Percentiles rank a stretch among this genome's conserved stretches.
These are phyloP conservation scores for Aspergillus intermedius DNA, from an alignment of 2,329 filamentous ascomycete species.

Conservation along the genomic window DNA sequence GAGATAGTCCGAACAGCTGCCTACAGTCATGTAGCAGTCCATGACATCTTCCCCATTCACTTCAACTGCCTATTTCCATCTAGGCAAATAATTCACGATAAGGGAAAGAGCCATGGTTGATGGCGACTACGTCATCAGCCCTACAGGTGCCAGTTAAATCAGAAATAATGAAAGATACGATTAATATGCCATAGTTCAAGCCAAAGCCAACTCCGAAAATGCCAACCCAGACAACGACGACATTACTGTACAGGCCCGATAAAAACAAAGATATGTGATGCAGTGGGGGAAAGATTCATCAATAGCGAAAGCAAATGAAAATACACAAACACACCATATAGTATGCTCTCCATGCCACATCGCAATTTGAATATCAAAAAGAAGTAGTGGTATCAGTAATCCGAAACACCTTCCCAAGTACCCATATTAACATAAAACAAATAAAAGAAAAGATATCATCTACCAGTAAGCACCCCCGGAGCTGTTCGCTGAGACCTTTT, in stretches of 20 bases:
- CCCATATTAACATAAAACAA: constrained; percentile 13
- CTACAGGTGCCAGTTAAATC: too few relatives aligned
- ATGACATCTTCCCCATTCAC: too few relatives aligned
- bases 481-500: constrained; percentile 23
- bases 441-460: constrained; percentile 12
- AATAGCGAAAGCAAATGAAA: constrained; percentile 6
- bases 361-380: constrained; percentile 6
- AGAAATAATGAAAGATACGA: neutral
- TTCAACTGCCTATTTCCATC: too few relatives aligned
- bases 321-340: constrained; percentile 2
- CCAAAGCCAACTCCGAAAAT: constrained; percentile 6
- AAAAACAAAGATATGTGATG: constrained; percentile 18
- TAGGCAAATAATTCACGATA: too few relatives aligned
- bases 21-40: too few relatives aligned
- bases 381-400: constrained; percentile 23
- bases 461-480: constrained; percentile 20
- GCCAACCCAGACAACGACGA: neutral
- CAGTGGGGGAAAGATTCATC: constrained; percentile 3
- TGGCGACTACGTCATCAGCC: too few relatives aligned
- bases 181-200: constrained; percentile 7
- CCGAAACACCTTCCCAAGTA: constrained; percentile 20
- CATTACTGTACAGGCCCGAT: constrained; percentile 24
- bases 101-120: too few relatives aligned
- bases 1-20: too few relatives aligned
- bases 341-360: neutral